Evolutionary conservation across 192 early-diverging fungal genomes (phyloP).

Genomic region (Backusella luteola): DNA sequence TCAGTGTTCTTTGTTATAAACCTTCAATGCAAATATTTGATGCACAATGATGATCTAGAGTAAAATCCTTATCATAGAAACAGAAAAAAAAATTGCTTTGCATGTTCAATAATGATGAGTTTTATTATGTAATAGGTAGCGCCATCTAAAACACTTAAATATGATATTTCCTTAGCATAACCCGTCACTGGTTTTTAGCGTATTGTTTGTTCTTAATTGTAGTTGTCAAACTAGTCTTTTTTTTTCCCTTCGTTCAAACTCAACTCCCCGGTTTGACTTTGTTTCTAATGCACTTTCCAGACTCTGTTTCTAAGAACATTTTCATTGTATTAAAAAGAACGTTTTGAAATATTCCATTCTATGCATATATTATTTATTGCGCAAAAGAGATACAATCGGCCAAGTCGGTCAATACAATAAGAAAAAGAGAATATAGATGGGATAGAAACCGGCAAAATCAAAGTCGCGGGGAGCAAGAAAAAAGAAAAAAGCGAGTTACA

Average conservation of each 20-base stretch:
- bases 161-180: background rate
- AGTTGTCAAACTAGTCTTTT: background rate
- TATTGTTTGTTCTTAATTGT: background rate
- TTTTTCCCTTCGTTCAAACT: background rate
- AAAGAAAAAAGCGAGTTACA: background rate
- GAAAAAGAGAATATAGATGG: background rate
- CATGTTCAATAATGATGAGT: too few species aligned
- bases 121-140: too few species aligned
- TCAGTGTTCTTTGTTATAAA: too few species aligned
- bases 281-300: background rate
- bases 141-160: too few species aligned
- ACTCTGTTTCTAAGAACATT: background rate
- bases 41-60: too few species aligned
- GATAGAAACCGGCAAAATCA: background rate
- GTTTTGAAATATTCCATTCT: background rate
- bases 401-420: background rate
- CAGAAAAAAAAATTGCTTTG: too few species aligned
- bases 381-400: background rate
- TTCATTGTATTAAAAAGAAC: background rate
- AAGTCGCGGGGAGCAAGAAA: background rate
- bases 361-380: background rate
- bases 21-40: too few species aligned
- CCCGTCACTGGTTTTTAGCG: too few species aligned
- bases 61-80: too few species aligned
- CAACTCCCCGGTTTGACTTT: background rate